Conservation (phyloP, 164 flowering plant genomes). For the Annona cherimola region DNA sequence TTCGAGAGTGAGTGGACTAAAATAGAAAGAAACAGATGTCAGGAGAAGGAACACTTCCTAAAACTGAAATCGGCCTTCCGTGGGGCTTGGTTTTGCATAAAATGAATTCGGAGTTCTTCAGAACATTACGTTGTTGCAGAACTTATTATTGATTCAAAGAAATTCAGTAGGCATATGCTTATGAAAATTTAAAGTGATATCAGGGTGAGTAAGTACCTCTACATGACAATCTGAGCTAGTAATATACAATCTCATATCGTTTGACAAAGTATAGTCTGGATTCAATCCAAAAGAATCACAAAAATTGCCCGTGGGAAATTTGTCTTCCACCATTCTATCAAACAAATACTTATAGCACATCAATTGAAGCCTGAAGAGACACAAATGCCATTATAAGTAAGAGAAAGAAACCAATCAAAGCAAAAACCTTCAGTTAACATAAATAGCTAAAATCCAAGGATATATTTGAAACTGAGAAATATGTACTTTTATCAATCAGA, state of each 20-base stretch:
- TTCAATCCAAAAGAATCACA: conserved; percentile 54
- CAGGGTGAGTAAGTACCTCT: conserved; percentile 33
- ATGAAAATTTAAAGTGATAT: too few species aligned
- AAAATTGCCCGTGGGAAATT: conserved; percentile 49
- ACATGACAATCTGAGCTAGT: conserved; percentile 46
- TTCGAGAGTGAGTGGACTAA: too few species aligned
- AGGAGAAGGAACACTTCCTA: too few species aligned
- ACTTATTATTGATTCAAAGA: too few species aligned
- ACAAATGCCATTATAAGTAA: background rate
- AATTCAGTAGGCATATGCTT: too few species aligned
- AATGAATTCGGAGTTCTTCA: too few species aligned
- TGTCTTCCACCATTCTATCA: conserved; percentile 52
- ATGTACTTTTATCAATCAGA: too few species aligned
- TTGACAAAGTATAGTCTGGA: conserved; percentile 43
- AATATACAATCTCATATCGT: conserved; percentile 46
- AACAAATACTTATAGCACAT: conserved; percentile 89
- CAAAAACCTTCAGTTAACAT: background rate
- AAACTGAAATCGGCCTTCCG: too few species aligned
- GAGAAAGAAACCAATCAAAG: background rate
- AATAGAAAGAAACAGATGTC: too few species aligned
- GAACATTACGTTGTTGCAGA: too few species aligned
- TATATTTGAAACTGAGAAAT: too few species aligned
- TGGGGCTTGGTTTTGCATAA: too few species aligned
- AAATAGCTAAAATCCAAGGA: background rate
- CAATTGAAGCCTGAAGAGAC: conserved; percentile 66